Evolutionary conservation across 371 early-diverging fungal genomes (phyloP).

Genomic region (Batkoa obscura): DNA sequence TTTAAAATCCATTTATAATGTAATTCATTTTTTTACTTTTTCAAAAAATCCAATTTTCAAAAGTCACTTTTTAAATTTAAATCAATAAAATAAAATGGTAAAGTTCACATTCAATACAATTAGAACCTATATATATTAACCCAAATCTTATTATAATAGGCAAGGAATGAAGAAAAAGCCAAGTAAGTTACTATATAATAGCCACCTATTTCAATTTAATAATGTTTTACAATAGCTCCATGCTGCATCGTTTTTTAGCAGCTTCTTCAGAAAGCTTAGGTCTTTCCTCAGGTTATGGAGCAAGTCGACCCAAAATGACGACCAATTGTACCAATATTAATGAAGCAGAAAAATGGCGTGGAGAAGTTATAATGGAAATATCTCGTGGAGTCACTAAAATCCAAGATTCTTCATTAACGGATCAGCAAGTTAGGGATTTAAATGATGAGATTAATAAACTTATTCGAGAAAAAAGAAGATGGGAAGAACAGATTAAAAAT

Average conservation of each 20-base stretch:
- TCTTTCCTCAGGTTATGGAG: constrained; percentile 25
- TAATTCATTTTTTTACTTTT: no score
- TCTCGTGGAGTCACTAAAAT: constrained; percentile 74
- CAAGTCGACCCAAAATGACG: constrained; percentile 58
- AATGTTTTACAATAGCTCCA: constrained; percentile 19
- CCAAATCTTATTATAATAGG: no score
- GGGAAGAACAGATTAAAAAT: constrained; percentile 80
- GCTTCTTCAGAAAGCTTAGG: constrained; percentile 80
- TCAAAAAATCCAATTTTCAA: no score
- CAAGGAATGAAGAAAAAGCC: constrained; percentile 93
- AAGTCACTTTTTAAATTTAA: no score
- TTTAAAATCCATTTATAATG: no score
- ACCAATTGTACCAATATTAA: constrained; percentile 39
- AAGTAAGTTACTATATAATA: constrained; percentile 28
- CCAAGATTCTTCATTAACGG: constrained; percentile 72
- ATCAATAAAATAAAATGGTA: no score
- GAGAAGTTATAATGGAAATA: constrained; percentile 70
- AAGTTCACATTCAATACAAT: no score
- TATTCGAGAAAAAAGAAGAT: constrained; percentile 73
- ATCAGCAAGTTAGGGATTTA: constrained; percentile 78
- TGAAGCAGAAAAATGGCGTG: constrained; percentile 81
- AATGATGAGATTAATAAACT: constrained; percentile 92
- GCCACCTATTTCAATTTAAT: no score
- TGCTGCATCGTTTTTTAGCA: constrained; percentile 91
- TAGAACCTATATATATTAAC: no score